These are phyloP conservation scores for Zychaea mexicana DNA, from an alignment of 371 early-diverging fungal species.

Conservation along the genomic window DNA sequence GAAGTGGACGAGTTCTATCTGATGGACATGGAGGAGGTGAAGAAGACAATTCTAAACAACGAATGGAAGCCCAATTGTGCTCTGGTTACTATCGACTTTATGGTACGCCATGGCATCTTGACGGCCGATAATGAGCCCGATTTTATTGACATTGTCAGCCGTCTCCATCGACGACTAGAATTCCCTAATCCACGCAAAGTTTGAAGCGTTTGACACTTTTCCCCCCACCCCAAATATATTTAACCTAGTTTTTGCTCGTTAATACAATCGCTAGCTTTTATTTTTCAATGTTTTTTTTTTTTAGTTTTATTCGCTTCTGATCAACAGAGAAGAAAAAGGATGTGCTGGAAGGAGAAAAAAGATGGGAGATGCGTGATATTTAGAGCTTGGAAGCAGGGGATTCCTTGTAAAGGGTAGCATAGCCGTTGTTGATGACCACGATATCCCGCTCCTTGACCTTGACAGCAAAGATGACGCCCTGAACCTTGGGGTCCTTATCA, in stretches of 20 bases:
- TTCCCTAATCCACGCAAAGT: slow-evolving; percentile 65
- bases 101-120: slow-evolving; percentile 77
- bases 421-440: slow-evolving; percentile 36
- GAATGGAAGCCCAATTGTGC: slow-evolving; percentile 93
- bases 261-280: neutral
- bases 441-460: slow-evolving; percentile 38
- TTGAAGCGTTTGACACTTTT: neutral
- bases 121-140: slow-evolving; percentile 83
- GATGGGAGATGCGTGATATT: neutral
- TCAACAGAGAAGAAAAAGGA: neutral
- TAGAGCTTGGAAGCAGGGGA: slow-evolving; percentile 39
- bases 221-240: neutral
- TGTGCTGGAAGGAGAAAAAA: neutral
- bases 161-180: slow-evolving; percentile 67
- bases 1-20: slow-evolving; percentile 89
- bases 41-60: slow-evolving; percentile 52
- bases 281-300: neutral
- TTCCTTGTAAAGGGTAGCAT: slow-evolving; percentile 28
- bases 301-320: neutral
- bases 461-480: slow-evolving; percentile 33
- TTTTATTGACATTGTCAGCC: slow-evolving; percentile 69
- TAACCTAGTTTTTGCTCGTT: too few species aligned
- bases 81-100: slow-evolving; percentile 80
- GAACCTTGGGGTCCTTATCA: slow-evolving; percentile 21
- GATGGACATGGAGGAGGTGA: slow-evolving; percentile 66